These are phyloP conservation scores for Combretum micranthum DNA, from an alignment of 345 rosid species.

Conservation along the genomic window DNA sequence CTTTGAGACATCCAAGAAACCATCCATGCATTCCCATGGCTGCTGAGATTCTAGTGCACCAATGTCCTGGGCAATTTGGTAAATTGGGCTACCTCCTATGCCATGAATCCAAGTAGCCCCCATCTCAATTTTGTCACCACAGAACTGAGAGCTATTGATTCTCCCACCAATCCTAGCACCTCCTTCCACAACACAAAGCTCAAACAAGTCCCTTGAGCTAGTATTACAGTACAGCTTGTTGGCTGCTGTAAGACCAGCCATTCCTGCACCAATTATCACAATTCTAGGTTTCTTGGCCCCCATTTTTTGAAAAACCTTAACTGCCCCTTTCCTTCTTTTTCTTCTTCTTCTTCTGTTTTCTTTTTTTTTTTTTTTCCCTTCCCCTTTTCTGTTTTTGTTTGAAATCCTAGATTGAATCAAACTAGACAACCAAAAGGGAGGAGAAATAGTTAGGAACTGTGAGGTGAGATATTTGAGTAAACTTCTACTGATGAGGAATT, in stretches of 20 bases:
- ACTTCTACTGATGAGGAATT: slow-evolving; percentile 23
- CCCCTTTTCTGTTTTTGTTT: too few species aligned
- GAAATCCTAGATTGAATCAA: too few species aligned
- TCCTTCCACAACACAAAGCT: slow-evolving; percentile 81
- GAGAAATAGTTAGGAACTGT: slow-evolving; percentile 7
- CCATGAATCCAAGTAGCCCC: slow-evolving; percentile 99
- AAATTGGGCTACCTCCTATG: slow-evolving; percentile 83
- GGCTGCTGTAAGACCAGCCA: slow-evolving; percentile 96
- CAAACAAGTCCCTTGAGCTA: slow-evolving; percentile 42
- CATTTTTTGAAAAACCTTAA: slow-evolving; percentile 1
- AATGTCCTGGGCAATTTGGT: slow-evolving; percentile 60
- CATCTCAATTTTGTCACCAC: slow-evolving; percentile 89
- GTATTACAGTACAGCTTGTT: slow-evolving; percentile 61
- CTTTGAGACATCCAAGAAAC: slow-evolving; percentile 37
- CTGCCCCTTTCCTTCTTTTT: too few species aligned
- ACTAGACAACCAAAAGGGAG: too few species aligned
- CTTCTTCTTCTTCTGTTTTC: too few species aligned
- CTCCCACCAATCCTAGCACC: slow-evolving; percentile 90
- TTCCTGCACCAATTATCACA: slow-evolving; percentile 93
- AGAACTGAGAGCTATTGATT: slow-evolving; percentile 79
- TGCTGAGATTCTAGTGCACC: slow-evolving; percentile 55
- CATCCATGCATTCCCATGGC: slow-evolving; percentile 99
- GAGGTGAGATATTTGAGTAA: slow-evolving; percentile 17
- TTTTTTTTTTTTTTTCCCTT: too few species aligned
- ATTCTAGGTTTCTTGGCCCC: slow-evolving; percentile 89